phyloP scores from a whole-genome alignment of 768 basidiomycete genomes.

The Mrakia frigida region DNA sequence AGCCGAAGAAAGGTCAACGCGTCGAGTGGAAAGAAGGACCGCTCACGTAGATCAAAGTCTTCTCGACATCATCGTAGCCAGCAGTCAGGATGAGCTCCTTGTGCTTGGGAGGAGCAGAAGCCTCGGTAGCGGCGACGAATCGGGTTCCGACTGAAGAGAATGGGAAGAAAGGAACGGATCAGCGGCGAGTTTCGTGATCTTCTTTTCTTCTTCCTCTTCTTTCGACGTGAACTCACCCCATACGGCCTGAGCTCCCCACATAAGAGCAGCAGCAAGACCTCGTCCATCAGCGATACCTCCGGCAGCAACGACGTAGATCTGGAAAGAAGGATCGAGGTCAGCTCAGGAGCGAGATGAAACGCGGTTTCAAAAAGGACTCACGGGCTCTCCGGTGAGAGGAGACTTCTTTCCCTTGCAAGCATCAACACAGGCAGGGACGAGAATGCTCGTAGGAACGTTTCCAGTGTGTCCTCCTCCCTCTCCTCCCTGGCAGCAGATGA shows the following conservation, averaged over 20 bases:
- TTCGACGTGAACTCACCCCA: constrained; percentile 46
- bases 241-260: constrained; percentile 84
- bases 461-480: constrained; percentile 93
- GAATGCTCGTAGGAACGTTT: constrained; percentile 68
- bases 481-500: constrained; percentile 79
- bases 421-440: constrained; percentile 57
- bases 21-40: background rate
- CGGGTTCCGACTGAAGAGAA: constrained; percentile 57
- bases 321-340: background rate
- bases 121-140: constrained; percentile 67
- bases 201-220: too few relatives aligned
- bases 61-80: constrained; percentile 28
- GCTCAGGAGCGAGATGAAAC: background rate
- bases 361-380: background rate
- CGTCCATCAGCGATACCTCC: constrained; percentile 88
- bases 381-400: constrained; percentile 70
- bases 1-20: background rate
- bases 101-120: constrained; percentile 74
- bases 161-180: too few relatives aligned
- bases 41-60: constrained; percentile 19
- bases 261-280: constrained; percentile 71
- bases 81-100: constrained; percentile 58
- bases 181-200: too few relatives aligned
- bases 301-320: constrained; percentile 73
- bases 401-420: constrained; percentile 64